Evolutionary conservation across 2,329 filamentous ascomycete species (phyloP).

Genomic region (Pezicula rhizophila): DNA sequence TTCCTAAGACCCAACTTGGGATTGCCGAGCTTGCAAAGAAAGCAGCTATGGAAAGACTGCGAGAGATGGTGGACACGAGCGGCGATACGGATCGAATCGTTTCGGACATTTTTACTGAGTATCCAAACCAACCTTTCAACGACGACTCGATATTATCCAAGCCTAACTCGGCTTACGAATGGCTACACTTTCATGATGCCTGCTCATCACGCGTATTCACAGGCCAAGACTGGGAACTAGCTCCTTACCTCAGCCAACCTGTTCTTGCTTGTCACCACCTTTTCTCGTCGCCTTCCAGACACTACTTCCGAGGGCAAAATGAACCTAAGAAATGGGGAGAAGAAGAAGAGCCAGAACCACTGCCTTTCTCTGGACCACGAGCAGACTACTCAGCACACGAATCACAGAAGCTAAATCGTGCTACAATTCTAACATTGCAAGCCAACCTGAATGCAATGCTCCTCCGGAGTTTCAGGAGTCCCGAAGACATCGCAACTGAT

Average conservation of each 20-base stretch:
- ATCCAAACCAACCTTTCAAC: slow-evolving; percentile 83
- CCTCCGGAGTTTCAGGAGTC: slow-evolving; percentile 70
- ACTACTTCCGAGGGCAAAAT: slow-evolving; percentile 36
- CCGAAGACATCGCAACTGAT: slow-evolving; percentile 71
- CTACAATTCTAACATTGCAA: slow-evolving; percentile 68
- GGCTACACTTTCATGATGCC: slow-evolving; percentile 88
- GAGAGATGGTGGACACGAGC: slow-evolving; percentile 72
- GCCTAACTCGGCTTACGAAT: slow-evolving; percentile 75
- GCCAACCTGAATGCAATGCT: slow-evolving; percentile 67
- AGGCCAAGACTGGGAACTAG: slow-evolving; percentile 90
- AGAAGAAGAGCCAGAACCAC: slow-evolving; percentile 37
- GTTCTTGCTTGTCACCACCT: slow-evolving; percentile 86
- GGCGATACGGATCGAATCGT: slow-evolving; percentile 75
- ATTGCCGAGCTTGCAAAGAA: slow-evolving; percentile 70
- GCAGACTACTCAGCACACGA: slow-evolving; percentile 81
- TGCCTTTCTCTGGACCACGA: slow-evolving; percentile 75
- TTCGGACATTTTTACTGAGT: slow-evolving; percentile 78
- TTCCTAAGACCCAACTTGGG: slow-evolving; percentile 53
- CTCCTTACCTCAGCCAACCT: slow-evolving; percentile 79
- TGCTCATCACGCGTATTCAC: slow-evolving; percentile 73
- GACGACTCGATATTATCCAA: slow-evolving; percentile 90
- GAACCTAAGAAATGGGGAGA: slow-evolving; percentile 39
- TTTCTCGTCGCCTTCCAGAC: slow-evolving; percentile 65
- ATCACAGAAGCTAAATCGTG: slow-evolving; percentile 70
- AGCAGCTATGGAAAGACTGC: slow-evolving; percentile 63